Base-by-base conservation (phyloP, 495 filamentous ascomycete species). In the Tuber borchii region DNA sequence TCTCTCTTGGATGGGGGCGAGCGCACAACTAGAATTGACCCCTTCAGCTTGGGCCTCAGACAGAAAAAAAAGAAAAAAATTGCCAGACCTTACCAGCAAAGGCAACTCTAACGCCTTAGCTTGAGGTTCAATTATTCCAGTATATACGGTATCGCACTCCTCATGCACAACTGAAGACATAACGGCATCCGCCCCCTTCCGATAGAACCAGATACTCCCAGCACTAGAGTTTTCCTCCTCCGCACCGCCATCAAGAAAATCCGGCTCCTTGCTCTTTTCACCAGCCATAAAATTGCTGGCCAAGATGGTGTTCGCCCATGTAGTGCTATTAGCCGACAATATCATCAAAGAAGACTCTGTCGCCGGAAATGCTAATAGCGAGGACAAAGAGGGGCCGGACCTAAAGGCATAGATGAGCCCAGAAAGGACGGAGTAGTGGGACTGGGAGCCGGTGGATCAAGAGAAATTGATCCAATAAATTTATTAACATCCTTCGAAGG, bases 291-390 rank as follows among this genome's bases (percentile, higher is more conserved):
- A 93, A 83, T 94, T 95, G 4, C 93, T 97, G 2, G 96, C 96
- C 73, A 99, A 90, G 45, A 99, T 92, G 4, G 96, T 99, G 80
- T 98, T 99, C 22, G 94, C 93, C 96, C 96, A 99, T 5, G 96
- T 94, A 19, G 96, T 99, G 82, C 98, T 97, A 84, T 99, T 96
- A 76, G 98, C 97, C 4, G 89, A 92, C 56, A 99, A 86, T 1
- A 94, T 90, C 2, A 91, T 88, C 16, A 90, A 91, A 74, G 86
- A 70, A 82, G 83, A 81, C 86, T 84, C 70, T 84, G 84, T 19
- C n/a, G 46, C 2, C 78, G 51, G 72, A 69, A 69, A 39, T 5
- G 65, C 74, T 17, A 56, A 40, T 31, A 69, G 73, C 40, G 48
- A 73, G 2, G 76, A 78, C 19, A 77, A 79, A n/a, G 45, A 72